A percentile compares a stretch with the other conserved stretches of the same genome.
Evolutionary conservation across 495 filamentous ascomycete species (phyloP).

Genomic region (Talaromyces thailandensis): DNA sequence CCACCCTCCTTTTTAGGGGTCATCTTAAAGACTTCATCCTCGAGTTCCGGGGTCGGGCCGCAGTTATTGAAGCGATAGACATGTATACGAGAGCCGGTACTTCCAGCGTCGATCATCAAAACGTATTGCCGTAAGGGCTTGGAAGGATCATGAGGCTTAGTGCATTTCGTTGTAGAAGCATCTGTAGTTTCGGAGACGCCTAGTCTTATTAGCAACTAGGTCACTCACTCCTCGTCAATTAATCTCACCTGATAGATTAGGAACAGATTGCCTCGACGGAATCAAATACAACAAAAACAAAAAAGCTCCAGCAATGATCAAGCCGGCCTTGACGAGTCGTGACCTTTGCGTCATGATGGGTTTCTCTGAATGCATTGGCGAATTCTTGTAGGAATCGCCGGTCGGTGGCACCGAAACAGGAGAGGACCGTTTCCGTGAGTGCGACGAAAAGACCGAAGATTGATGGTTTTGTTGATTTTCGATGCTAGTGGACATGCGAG

Average conservation of each 20-base stretch:
- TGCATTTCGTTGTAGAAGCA: constrained; percentile 50
- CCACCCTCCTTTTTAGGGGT: constrained; percentile 69
- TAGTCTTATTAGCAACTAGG: neutral
- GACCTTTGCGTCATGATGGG: constrained; percentile 61
- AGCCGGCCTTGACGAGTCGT: constrained; percentile 74
- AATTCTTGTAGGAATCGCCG: neutral
- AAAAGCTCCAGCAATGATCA: constrained; percentile 64
- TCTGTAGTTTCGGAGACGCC: neutral
- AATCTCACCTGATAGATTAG: constrained; percentile 31
- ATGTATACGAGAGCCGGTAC: constrained; percentile 94
- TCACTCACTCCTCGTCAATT: neutral
- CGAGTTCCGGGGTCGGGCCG: constrained; percentile 87
- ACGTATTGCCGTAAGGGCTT: constrained; percentile 97
- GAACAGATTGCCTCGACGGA: constrained; percentile 37
- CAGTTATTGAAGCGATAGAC: constrained; percentile 99
- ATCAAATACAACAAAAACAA: constrained; percentile 69
- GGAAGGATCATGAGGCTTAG: constrained; percentile 65
- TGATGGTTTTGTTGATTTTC: constrained; percentile 18
- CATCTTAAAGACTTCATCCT: constrained; percentile 84
- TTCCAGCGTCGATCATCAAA: constrained; percentile 97
- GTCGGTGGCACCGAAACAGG: neutral
- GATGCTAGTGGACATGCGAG: constrained; percentile 43
- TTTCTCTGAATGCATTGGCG: constrained; percentile 7
- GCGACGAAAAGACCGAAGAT: constrained; percentile 9
- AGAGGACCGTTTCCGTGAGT: constrained; percentile 4